These are phyloP conservation scores for Carex arenaria DNA, from an alignment of 202 grass and related monocot species.

Conservation along the genomic window DNA sequence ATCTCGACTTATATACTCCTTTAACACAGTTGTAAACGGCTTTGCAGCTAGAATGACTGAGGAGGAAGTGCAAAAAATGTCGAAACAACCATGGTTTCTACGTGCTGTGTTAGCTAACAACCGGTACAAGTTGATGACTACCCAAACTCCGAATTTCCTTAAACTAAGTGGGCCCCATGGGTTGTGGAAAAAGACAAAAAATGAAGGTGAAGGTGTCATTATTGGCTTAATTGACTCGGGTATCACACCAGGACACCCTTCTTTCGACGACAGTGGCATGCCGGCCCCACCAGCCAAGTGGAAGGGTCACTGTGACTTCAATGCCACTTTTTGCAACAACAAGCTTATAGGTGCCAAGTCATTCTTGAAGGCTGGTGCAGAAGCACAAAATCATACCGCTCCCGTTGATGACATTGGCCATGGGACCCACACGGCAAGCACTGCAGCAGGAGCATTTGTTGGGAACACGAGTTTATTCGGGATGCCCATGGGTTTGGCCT, in stretches of 20 bases:
- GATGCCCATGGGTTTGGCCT: slow-evolving; percentile 10
- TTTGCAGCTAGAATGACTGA: slow-evolving; percentile 55
- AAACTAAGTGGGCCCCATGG: slow-evolving; percentile 18
- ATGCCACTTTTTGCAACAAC: slow-evolving; percentile 54
- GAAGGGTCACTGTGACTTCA: slow-evolving; percentile 66
- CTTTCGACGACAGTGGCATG: slow-evolving; percentile 56
- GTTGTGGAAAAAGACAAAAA: slow-evolving; percentile 21
- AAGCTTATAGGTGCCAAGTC: slow-evolving; percentile 71
- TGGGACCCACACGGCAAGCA: slow-evolving; percentile 56
- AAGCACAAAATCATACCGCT: background rate
- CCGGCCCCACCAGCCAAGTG: slow-evolving; percentile 54
- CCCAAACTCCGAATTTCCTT: slow-evolving; percentile 62
- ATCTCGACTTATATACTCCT: slow-evolving; percentile 43
- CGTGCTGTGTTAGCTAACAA: slow-evolving; percentile 29
- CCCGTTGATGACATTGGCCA: slow-evolving; percentile 31
- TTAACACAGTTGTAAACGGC: slow-evolving; percentile 58
- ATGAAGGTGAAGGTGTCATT: slow-evolving; percentile 44
- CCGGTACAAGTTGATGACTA: slow-evolving; percentile 44
- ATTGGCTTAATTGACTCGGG: slow-evolving; percentile 57
- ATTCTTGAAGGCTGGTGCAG: slow-evolving; percentile 27
- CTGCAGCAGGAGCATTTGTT: slow-evolving; percentile 32
- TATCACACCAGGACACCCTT: slow-evolving; percentile 49
- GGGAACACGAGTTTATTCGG: slow-evolving; percentile 8
- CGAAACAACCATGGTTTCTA: slow-evolving; percentile 45
- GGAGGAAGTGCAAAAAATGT: slow-evolving; percentile 35